phyloP scores from a whole-genome alignment of 495 filamentous ascomycete species.

The Pseudoneurospora amorphoporcata region DNA sequence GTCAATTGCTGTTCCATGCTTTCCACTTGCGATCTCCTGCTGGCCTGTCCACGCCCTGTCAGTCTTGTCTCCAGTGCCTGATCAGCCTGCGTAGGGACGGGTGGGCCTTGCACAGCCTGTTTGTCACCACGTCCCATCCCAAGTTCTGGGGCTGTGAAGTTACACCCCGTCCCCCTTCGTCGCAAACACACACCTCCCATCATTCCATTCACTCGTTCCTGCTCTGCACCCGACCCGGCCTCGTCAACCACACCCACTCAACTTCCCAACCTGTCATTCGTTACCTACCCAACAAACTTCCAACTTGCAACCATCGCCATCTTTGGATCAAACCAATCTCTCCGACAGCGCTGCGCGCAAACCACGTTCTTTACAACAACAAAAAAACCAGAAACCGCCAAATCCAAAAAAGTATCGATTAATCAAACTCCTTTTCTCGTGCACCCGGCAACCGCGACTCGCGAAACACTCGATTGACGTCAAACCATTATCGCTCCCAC shows the following conservation, averaged over 20 bases:
- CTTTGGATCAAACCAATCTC: neutral
- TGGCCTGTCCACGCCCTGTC: neutral
- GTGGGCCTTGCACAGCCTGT: neutral
- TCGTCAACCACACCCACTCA: neutral
- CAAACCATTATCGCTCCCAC: neutral
- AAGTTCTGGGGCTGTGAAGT: neutral
- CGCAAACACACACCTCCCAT: neutral
- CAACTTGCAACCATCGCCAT: neutral
- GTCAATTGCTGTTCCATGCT: neutral
- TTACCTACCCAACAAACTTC: neutral
- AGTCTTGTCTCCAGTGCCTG: neutral
- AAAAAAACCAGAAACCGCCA: neutral
- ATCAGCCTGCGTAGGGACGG: neutral
- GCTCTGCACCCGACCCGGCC: neutral
- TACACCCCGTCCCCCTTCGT: neutral
- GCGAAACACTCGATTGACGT: neutral
- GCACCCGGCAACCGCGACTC: neutral
- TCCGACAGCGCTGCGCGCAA: neutral
- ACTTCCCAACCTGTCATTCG: neutral
- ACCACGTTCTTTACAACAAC: neutral
- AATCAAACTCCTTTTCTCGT: neutral
- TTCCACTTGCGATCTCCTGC: neutral
- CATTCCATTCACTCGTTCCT: neutral
- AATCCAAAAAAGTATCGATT: neutral
- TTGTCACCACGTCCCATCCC: neutral